Base-by-base conservation (phyloP, 2,329 filamentous ascomycete species). In the Cadophora gregata region DNA sequence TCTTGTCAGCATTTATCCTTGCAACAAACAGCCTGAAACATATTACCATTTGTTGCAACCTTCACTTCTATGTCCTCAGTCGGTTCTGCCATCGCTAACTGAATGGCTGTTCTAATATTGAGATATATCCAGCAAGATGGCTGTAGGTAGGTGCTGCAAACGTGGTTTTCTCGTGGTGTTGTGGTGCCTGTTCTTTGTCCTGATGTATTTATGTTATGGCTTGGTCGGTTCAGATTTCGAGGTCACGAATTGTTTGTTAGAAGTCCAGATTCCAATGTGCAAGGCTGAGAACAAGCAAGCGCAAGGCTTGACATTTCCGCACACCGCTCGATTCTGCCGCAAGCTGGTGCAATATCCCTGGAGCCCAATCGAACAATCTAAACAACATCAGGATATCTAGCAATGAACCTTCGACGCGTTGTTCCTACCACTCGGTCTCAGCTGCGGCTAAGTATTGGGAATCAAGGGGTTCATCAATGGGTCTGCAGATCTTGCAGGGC, bases 11-110 rank as follows among this genome's bases (percentile, higher is more conserved):
- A 63, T 14, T 10, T 50, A 1, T 12, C 31, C 16, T 19, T 42
- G 51, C 12, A 12, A 61, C 31, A 16, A n/a, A 8, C 24, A 42
- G 38, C 53, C 10, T 5, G 53, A 47, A 31, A 12, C 14, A 9
- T 19, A 61, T 69, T 77, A 79, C 79, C 76, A 65, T 79, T 75
- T 47, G 77, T 77, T 42, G 76, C 75, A 58, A 79, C 75, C 63
- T 76, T 78, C 42, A 76, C 72, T 66, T 79, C 70, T 6, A 62
- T 75, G 81, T 84, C 83, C 75, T 86, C 82, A 67, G 81, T 79
- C 10, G 83, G 82, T 69, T 70, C 84, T 79, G 69, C 77, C 78
- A 76, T 77, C 10, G 19, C 19, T n/a, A 21, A 21, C 10, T n/a
- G 19, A 21, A 6, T 47, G 19, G n/a, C 19, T 21, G 19, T 12